Evolutionary conservation across 805 yeast genomes (phyloP).

Genomic region (Ogataea polymorpha): DNA sequence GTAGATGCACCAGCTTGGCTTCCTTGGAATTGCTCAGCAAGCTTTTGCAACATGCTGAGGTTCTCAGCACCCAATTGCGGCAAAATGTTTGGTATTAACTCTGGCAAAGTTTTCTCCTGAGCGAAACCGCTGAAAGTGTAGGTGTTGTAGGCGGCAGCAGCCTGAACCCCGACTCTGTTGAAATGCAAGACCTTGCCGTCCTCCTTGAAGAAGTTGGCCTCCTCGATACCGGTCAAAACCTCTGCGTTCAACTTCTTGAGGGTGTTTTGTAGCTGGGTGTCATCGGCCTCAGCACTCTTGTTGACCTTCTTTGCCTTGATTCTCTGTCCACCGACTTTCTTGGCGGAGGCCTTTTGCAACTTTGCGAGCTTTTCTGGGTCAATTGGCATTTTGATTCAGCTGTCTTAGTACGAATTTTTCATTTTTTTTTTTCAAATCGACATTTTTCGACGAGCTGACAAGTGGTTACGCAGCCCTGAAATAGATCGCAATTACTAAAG

Average conservation of each 20-base stretch:
- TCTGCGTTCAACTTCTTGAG: conserved; percentile 86
- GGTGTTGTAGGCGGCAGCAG: conserved; percentile 85
- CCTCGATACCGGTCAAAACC: conserved; percentile 86
- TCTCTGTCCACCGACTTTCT: conserved; percentile 84
- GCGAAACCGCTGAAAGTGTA: conserved; percentile 94
- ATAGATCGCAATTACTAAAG: background rate
- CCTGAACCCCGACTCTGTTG: conserved; percentile 94
- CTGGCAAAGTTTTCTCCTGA: conserved; percentile 88
- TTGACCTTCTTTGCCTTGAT: conserved; percentile 82
- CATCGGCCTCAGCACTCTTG: conserved; percentile 73
- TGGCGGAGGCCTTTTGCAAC: conserved; percentile 80
- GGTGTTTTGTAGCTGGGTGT: conserved; percentile 85
- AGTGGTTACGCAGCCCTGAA: conserved; percentile 13
- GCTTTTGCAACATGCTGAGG: conserved; percentile 79
- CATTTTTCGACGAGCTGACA: conserved; percentile 13
- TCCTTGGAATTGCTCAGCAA: conserved; percentile 84
- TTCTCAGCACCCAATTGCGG: conserved; percentile 97
- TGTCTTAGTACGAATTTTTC: conserved; percentile 11
- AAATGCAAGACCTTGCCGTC: conserved; percentile 96
- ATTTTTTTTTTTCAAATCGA: conserved; percentile 12
- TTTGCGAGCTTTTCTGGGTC: conserved; percentile 94
- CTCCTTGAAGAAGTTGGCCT: conserved; percentile 96
- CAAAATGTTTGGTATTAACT: conserved; percentile 88
- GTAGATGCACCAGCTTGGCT: conserved; percentile 41
- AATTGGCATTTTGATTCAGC: conserved; percentile 57